phyloP scores from a whole-genome alignment of 257 asterid genomes.

The Ocimum tenuiflorum region DNA sequence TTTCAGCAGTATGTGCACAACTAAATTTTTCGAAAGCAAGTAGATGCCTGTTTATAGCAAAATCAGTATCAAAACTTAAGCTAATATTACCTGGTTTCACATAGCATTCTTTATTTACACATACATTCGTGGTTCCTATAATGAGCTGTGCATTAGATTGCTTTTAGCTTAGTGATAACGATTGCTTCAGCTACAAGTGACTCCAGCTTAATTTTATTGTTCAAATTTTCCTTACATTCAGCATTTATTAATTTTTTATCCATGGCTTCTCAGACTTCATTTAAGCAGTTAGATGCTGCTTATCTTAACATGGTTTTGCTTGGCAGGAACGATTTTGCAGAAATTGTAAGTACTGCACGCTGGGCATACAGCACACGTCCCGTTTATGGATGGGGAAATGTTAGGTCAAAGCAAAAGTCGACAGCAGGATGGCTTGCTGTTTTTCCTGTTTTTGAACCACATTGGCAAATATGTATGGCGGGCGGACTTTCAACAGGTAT shows the following conservation, averaged over 20 bases:
- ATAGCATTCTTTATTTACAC: background rate
- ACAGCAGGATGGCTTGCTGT: slow-evolving; percentile 99
- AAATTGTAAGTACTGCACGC: slow-evolving; percentile 72
- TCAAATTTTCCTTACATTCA: background rate
- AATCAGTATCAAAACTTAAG: background rate
- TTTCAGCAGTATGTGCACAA: no score
- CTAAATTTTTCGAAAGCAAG: no score
- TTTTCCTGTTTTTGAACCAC: slow-evolving; percentile 98
- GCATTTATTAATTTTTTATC: background rate
- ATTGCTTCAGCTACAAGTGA: background rate
- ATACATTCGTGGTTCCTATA: background rate
- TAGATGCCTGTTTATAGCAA: background rate
- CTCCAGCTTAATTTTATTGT: background rate
- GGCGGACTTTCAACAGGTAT: slow-evolving; percentile 95
- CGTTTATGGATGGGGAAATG: slow-evolving; percentile 91
- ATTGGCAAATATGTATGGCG: slow-evolving; percentile 98
- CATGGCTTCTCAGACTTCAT: slow-evolving; percentile 1
- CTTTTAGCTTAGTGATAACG: background rate
- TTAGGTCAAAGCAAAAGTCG: slow-evolving; percentile 74
- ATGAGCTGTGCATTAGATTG: background rate
- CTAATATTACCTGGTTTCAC: background rate
- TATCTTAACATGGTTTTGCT: no score
- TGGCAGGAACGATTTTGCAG: slow-evolving; percentile 87
- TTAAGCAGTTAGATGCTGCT: slow-evolving; percentile 22
- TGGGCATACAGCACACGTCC: slow-evolving; percentile 93